These are phyloP conservation scores for Phytophthora sp. DNA, from an alignment of 352 stramenopile genomes.

Conservation along the genomic window DNA sequence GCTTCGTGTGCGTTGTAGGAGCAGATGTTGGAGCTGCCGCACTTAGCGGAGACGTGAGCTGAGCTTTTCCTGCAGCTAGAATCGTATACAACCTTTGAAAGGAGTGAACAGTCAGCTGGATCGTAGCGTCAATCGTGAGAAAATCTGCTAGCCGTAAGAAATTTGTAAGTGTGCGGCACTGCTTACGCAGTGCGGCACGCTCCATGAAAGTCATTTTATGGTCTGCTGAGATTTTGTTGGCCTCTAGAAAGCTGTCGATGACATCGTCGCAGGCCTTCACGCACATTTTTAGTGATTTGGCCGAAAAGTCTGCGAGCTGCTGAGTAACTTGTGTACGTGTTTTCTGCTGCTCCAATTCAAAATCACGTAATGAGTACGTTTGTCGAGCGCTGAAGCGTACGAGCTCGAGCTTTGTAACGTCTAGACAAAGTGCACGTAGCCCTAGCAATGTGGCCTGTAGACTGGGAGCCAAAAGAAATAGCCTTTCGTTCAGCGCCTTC, in stretches of 20 bases:
- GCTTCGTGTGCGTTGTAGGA: neutral
- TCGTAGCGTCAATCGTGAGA: constrained; percentile 88
- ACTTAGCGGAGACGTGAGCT: no score
- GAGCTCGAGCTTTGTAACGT: constrained; percentile 70
- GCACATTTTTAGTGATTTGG: constrained; percentile 81
- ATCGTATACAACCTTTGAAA: constrained; percentile 69
- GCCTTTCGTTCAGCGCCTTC: constrained; percentile 72
- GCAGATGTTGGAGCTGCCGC: neutral
- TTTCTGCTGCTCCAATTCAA: constrained; percentile 74
- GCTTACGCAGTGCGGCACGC: constrained; percentile 87
- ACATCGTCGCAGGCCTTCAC: constrained; percentile 91
- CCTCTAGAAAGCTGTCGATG: constrained; percentile 91
- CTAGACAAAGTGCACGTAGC: constrained; percentile 77
- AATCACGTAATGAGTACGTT: constrained; percentile 86
- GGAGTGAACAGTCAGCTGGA: constrained; percentile 85
- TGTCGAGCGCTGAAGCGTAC: constrained; percentile 67
- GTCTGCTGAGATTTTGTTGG: constrained; percentile 93
- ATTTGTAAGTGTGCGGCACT: constrained; percentile 92
- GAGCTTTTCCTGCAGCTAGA: constrained; percentile 54
- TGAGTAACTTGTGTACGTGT: constrained; percentile 60
- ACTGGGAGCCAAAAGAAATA: constrained; percentile 91
- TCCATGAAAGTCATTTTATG: constrained; percentile 98
- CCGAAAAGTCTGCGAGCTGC: constrained; percentile 67
- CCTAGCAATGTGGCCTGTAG: constrained; percentile 84
- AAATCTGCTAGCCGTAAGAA: constrained; percentile 95